phyloP scores from a whole-genome alignment of 208 protist species.

The Acanthamoeba polyphaga region DNA sequence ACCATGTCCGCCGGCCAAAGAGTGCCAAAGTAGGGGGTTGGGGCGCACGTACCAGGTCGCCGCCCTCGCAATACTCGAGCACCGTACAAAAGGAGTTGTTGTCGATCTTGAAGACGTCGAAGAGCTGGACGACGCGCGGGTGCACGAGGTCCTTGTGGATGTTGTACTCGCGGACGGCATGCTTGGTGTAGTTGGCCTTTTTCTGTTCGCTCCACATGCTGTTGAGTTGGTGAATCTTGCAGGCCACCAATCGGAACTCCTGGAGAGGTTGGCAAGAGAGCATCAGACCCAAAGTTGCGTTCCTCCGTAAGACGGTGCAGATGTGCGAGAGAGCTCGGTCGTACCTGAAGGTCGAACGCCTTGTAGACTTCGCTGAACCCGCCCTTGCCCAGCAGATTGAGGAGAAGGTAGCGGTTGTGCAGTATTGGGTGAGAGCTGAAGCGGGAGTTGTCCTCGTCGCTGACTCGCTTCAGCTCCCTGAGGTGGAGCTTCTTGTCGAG shows the following conservation, averaged over 20 bases:
- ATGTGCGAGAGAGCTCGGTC: too few species aligned
- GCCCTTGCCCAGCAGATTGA: slow-evolving; percentile 94
- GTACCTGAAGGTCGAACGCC: slow-evolving; percentile 65
- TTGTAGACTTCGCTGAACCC: slow-evolving; percentile 97
- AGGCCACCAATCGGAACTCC: slow-evolving; percentile 93
- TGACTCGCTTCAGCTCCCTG: slow-evolving; percentile 82
- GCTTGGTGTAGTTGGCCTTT: slow-evolving; percentile 94
- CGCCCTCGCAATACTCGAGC: slow-evolving; percentile 95
- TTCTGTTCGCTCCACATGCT: slow-evolving; percentile 92
- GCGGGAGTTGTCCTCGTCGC: slow-evolving; percentile 81
- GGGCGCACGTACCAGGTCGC: slow-evolving; percentile 94
- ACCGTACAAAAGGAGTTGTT: slow-evolving; percentile 94
- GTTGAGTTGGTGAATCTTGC: slow-evolving; percentile 96
- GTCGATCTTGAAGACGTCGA: slow-evolving; percentile 93
- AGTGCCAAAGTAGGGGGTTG: not conserved
- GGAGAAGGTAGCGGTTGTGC: slow-evolving; percentile 21
- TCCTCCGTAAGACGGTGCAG: not conserved
- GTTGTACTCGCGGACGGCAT: slow-evolving; percentile 94
- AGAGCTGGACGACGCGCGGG: slow-evolving; percentile 89
- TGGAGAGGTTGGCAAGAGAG: slow-evolving; percentile 92
- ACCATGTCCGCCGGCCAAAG: not conserved
- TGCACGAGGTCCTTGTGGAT: slow-evolving; percentile 93
- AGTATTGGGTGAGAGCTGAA: slow-evolving; percentile 56
- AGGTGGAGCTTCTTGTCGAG: slow-evolving; percentile 81
- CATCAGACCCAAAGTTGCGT: not conserved